Evolutionary conservation across 257 asterid genomes (phyloP), one percentile per base, ranked within the genome.

Genomic region (Thymus mandschuricus): DNA sequence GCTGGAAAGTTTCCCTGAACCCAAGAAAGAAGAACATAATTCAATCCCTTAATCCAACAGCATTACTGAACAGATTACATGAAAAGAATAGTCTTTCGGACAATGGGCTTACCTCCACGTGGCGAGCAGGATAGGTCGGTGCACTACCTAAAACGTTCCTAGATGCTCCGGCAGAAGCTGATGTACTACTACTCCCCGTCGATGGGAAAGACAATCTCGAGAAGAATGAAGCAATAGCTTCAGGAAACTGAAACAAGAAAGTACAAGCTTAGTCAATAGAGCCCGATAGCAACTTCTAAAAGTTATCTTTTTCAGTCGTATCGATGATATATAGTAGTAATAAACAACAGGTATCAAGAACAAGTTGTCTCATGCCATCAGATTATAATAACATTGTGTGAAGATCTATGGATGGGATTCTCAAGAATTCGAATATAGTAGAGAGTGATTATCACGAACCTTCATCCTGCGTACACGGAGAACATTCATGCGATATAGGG

Each of bases 191-290:
- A 75, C 81, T 80, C 57, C 97, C 95, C 29, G 27, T 52, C 11
- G 92, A 87, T 61, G 99, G 92, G 84, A 71, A 86, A 49, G 96
- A 85, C 66, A 94, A 82, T 60, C 92, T 88, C 50, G 93, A 81
- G 79, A 91, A 91, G 84, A 91, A 83, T 11, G 98, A 83, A 64
- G 97, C 85, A 46, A 94, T 73, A 78, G 68, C 79, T 64, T 86
- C 96, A 8, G 99, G 98, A 73, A 94, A 91, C 99, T 94, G 95
- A 76, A 82, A 66, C 57, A 64, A 71, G 60, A 38, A 72, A 10
- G 64, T 10, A 56, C 10, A 66, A 60, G 63, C 60, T 64, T 75
- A 76, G 46, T 78, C 70, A 82, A 56, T 70, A 69, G 50, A 65
- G 30, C 45, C 11, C 56, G 50, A 48, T 30, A 49, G 3, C 40